A percentile compares a stretch with the other conserved stretches of the same genome.
These are phyloP conservation scores for Albugo laibachii DNA, from an alignment of 352 stramenopile species.

Conservation along the genomic window DNA sequence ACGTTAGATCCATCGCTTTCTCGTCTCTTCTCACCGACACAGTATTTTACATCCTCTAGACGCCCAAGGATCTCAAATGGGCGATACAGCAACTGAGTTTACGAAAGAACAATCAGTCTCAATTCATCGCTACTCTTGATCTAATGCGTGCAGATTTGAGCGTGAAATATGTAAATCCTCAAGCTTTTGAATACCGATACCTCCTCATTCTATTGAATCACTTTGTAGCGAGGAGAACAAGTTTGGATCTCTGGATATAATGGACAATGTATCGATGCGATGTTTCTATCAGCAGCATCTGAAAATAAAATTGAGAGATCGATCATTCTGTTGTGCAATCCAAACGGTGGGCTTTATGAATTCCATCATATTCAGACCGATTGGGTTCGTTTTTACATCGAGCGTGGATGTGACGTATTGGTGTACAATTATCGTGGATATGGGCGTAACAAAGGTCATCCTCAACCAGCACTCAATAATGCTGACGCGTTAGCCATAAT, in stretches of 20 bases:
- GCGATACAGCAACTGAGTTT: constrained; percentile 29
- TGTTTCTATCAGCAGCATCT: constrained; percentile 33
- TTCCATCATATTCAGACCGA: constrained; percentile 80
- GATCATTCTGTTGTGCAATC: constrained; percentile 25
- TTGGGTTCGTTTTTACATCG: constrained; percentile 74
- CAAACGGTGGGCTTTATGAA: constrained; percentile 72
- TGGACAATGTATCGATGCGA: constrained; percentile 49
- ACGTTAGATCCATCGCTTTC: neutral
- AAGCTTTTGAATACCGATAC: neutral
- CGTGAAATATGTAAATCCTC: constrained; percentile 24
- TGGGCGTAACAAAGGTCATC: constrained; percentile 37
- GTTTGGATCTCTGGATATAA: constrained; percentile 50
- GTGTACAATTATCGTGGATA: constrained; percentile 81
- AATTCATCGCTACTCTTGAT: constrained; percentile 50
- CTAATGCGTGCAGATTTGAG: constrained; percentile 66
- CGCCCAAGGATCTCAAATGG: constrained; percentile 18
- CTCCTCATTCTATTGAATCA: constrained; percentile 1
- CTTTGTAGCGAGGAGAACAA: constrained; percentile 46
- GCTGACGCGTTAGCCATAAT: constrained; percentile 53
- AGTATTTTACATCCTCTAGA: neutral
- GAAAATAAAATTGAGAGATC: neutral
- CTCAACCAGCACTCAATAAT: constrained; percentile 38
- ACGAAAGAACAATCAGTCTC: constrained; percentile 16
- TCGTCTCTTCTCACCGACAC: neutral
- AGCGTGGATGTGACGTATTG: constrained; percentile 53